phyloP scores from a whole-genome alignment of 768 basidiomycete species.

The Boletus sp. region DNA sequence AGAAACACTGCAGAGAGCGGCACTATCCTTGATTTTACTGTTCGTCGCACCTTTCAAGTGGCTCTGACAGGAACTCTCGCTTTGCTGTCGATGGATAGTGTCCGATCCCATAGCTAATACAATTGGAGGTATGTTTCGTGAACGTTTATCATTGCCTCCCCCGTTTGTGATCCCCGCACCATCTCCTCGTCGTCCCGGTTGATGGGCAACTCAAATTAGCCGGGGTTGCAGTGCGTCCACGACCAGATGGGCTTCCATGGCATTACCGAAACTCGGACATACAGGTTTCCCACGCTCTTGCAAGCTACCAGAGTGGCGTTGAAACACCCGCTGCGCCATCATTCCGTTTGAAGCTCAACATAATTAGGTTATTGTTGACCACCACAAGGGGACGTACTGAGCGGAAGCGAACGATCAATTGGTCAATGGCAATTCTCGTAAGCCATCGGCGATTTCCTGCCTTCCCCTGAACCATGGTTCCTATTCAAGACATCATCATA shows the following conservation, averaged over 20 bases:
- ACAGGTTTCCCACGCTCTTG: background rate
- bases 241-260: background rate
- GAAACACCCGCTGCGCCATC: background rate
- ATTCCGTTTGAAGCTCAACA: background rate
- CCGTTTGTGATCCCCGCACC: background rate
- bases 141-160: background rate
- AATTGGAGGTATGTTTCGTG: background rate
- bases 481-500: conserved; percentile 2
- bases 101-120: background rate
- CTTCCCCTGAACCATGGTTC: conserved; percentile 2
- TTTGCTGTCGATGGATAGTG: background rate
- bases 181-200: background rate
- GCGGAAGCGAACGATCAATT: conserved; percentile 5
- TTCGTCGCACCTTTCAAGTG: background rate
- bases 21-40: background rate
- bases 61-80: background rate
- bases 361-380: no score
- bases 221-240: background rate
- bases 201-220: no score
- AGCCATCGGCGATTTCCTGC: conserved; percentile 1
- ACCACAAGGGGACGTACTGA: background rate
- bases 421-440: conserved; percentile 12
- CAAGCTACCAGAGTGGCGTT: background rate
- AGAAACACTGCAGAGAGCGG: background rate
- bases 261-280: background rate